These are phyloP conservation scores for Metroxylon sagu DNA, from an alignment of 176 grass and related monocot genomes.

Conservation along the genomic window DNA sequence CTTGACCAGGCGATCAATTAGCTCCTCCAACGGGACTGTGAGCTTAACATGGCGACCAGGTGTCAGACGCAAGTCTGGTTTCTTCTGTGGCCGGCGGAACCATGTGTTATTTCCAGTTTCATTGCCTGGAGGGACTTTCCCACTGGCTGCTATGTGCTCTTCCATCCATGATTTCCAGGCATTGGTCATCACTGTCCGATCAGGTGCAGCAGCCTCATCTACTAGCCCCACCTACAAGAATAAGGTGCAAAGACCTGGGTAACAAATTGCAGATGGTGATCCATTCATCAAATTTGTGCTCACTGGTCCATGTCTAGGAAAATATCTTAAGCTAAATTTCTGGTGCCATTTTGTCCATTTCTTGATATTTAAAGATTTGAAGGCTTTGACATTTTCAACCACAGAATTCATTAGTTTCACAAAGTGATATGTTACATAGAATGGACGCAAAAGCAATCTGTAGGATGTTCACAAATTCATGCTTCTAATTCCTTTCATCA, in stretches of 20 bases:
- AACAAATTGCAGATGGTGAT: too few species aligned
- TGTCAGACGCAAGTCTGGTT: slow-evolving; percentile 52
- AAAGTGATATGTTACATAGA: too few species aligned
- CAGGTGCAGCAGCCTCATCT: slow-evolving; percentile 36
- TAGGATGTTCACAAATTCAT: too few species aligned
- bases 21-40: slow-evolving; percentile 57
- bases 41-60: slow-evolving; percentile 82
- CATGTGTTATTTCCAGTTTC: slow-evolving; percentile 73
- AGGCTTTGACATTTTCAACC: too few species aligned
- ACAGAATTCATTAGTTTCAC: too few species aligned
- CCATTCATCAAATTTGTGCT: too few species aligned
- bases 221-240: slow-evolving; percentile 41
- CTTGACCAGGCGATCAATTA: slow-evolving; percentile 77
- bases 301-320: too few species aligned
- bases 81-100: slow-evolving; percentile 42
- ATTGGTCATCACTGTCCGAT: slow-evolving; percentile 38
- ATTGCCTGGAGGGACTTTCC: slow-evolving; percentile 81
- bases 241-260: slow-evolving; percentile 3
- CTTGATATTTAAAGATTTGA: too few species aligned
- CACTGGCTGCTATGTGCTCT: slow-evolving; percentile 63
- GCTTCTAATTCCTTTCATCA: too few species aligned
- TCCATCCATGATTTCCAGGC: slow-evolving; percentile 97
- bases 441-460: too few species aligned
- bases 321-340: too few species aligned
- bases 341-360: too few species aligned